Conservation (phyloP, 2,329 filamentous ascomycete species). For the Pseudocercospora macadamiae region DNA sequence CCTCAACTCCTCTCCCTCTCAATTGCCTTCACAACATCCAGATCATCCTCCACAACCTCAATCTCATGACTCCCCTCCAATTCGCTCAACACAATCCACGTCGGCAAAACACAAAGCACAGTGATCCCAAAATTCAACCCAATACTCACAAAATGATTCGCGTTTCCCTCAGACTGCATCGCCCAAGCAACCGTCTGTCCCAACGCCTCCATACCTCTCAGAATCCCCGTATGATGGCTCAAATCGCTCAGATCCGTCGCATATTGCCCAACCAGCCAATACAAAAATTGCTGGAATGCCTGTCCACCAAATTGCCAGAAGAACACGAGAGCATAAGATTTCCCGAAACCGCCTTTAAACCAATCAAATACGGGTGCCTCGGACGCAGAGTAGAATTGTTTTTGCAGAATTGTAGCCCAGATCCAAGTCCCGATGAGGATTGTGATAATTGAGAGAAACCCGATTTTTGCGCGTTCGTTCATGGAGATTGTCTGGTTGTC, state of each 20-base stretch:
- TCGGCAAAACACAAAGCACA: conserved; percentile 9
- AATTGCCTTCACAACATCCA: conserved; percentile 4
- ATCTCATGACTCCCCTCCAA: conserved; percentile 13
- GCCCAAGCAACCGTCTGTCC: conserved; percentile 17
- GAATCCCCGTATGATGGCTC: conserved; percentile 8
- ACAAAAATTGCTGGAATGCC: conserved; percentile 15
- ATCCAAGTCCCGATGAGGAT: conserved; percentile 24
- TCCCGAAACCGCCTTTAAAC: conserved; percentile 12
- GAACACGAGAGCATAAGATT: conserved; percentile 11
- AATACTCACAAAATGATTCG: conserved; percentile 15
- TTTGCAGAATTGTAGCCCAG: conserved; percentile 24
- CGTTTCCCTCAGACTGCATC: conserved; percentile 14
- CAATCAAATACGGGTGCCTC: conserved; percentile 10
- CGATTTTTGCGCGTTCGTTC: conserved; percentile 31
- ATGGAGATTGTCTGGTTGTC: conserved; percentile 16
- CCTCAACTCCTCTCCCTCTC: not conserved
- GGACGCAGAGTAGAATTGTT: conserved; percentile 6
- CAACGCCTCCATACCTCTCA: conserved; percentile 10
- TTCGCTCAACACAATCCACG: conserved; percentile 13
- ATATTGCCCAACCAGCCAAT: conserved; percentile 15
- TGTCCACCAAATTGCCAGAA: conserved; percentile 17
- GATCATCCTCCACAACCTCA: conserved; percentile 12
- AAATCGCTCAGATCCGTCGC: conserved; percentile 12
- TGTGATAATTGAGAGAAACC: conserved; percentile 17
- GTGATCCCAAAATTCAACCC: conserved; percentile 14